A percentile compares a stretch with the other conserved stretches of the same genome.
phyloP scores from a whole-genome alignment of 352 stramenopile genomes.

The Globisporangium echinulatum region DNA sequence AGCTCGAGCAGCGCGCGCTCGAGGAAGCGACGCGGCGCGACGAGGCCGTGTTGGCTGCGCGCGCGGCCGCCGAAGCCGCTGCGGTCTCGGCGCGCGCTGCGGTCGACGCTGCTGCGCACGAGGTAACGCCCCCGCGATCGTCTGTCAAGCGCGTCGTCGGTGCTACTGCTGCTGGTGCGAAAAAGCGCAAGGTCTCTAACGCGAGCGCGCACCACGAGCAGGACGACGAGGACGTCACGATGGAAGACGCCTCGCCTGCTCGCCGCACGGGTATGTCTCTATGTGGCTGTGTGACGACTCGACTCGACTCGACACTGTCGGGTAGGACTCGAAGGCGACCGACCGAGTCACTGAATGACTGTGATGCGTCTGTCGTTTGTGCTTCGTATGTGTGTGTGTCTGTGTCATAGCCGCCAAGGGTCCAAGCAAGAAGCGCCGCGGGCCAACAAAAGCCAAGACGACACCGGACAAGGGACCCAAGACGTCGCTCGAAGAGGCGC shows the following conservation, averaged over 20 bases:
- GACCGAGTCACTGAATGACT: too few species aligned
- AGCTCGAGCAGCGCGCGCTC: constrained; percentile 30
- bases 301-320: background rate
- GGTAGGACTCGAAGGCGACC: too few species aligned
- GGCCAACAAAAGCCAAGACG: constrained; percentile 33
- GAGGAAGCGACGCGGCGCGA: constrained; percentile 47
- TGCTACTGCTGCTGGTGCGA: constrained; percentile 24
- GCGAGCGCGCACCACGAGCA: constrained; percentile 21
- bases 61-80: constrained; percentile 53
- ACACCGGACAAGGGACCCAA: constrained; percentile 19
- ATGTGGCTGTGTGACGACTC: constrained; percentile 2
- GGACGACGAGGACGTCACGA: constrained; percentile 47
- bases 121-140: constrained; percentile 18
- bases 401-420: constrained; percentile 16
- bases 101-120: constrained; percentile 48
- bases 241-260: constrained; percentile 39
- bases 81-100: constrained; percentile 63
- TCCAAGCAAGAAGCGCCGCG: constrained; percentile 48
- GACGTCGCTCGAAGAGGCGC: constrained; percentile 55
- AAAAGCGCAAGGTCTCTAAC: constrained; percentile 25
- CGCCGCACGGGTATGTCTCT: constrained; percentile 28
- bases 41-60: constrained; percentile 54
- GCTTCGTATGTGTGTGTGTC: background rate
- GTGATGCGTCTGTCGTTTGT: background rate
- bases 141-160: constrained; percentile 9